These are phyloP conservation scores for Trypanosoma theileri DNA, from an alignment of 208 protist genomes.

Conservation along the genomic window DNA sequence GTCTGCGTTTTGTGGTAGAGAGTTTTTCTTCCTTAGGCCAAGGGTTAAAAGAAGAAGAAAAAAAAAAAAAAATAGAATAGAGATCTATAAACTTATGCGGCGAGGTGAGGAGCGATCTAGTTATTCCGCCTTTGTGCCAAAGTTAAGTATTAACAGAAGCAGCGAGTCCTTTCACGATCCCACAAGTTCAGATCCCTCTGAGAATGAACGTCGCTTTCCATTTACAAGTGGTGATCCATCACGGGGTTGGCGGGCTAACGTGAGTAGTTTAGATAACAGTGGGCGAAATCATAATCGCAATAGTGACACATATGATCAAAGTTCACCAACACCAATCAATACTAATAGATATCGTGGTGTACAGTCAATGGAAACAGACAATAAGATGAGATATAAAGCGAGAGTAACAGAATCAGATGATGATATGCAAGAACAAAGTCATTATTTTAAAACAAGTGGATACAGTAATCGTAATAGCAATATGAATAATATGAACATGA, in stretches of 20 bases:
- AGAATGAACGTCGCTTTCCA: background rate
- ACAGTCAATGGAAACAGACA: no score
- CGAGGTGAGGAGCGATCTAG: background rate
- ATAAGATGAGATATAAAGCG: no score
- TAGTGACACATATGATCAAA: conserved; percentile 9
- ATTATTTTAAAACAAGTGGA: no score
- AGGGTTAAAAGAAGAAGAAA: background rate
- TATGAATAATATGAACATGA: background rate
- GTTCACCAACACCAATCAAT: conserved; percentile 4
- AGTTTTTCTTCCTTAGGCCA: no score
- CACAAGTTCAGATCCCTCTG: background rate
- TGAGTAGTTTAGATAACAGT: background rate
- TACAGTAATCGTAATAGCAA: background rate
- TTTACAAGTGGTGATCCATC: background rate
- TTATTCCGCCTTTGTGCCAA: conserved; percentile 18
- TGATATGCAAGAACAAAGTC: no score
- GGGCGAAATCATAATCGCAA: conserved; percentile 1
- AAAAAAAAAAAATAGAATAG: background rate
- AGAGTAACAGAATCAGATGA: no score
- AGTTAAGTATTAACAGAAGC: conserved; percentile 22
- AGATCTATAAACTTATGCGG: background rate
- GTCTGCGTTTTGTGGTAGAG: no score
- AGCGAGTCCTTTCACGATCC: background rate
- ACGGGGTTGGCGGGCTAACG: background rate
- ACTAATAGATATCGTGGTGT: background rate